phyloP scores from a whole-genome alignment of 2,329 filamentous ascomycete genomes.

The Fusarium lyarnte region DNA sequence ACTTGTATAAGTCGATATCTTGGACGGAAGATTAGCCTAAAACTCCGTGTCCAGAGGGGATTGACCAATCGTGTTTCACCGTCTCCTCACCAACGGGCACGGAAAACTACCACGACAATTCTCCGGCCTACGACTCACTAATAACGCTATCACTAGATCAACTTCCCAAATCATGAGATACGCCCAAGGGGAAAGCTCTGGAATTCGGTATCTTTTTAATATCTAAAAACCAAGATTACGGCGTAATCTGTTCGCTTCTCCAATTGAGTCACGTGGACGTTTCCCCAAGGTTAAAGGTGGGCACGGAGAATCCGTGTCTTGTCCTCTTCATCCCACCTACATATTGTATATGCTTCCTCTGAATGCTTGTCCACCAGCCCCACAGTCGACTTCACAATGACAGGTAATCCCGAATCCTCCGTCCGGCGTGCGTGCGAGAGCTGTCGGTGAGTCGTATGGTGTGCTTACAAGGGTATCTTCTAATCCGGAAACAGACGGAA shows the following conservation, averaged over 20 bases:
- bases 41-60: slow-evolving; percentile 7
- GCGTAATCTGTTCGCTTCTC: neutral
- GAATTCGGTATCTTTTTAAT: neutral
- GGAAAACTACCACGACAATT: slow-evolving; percentile 14
- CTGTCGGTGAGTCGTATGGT: slow-evolving; percentile 21
- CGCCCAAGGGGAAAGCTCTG: neutral
- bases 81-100: slow-evolving; percentile 10
- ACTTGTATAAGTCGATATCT: neutral
- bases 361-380: neutral
- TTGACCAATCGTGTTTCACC: slow-evolving; percentile 30
- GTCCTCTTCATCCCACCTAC: neutral
- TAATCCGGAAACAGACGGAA: slow-evolving; percentile 18
- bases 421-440: slow-evolving; percentile 28
- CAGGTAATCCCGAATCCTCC: slow-evolving; percentile 4
- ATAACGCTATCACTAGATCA: neutral
- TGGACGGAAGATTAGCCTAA: slow-evolving; percentile 17
- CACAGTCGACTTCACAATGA: slow-evolving; percentile 6
- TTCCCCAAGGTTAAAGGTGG: neutral
- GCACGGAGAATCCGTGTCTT: slow-evolving; percentile 13
- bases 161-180: neutral
- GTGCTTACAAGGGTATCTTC: neutral
- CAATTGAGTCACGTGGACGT: slow-evolving; percentile 12
- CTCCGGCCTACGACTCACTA: neutral
- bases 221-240: neutral
- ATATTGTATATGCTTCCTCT: neutral